Evolutionary conservation across 176 grass and related monocot genomes (phyloP), one percentile per base, ranked within the genome.

Genomic region (Typha latifolia): DNA sequence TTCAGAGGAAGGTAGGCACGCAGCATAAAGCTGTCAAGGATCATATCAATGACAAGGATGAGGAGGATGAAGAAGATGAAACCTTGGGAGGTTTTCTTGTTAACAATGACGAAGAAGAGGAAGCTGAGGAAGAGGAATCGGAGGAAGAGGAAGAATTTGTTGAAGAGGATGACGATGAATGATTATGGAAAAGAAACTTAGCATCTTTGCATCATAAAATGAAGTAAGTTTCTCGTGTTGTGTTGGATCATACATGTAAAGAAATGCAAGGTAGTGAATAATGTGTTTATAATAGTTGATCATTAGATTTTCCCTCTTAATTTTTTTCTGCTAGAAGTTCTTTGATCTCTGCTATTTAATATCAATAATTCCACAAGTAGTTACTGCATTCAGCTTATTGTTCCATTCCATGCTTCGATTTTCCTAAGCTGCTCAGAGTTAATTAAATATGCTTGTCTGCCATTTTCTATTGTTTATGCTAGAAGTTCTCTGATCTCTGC

Each of bases 71-170:
- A n/a, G 75, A 78, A 34, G 87, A 96, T 76, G 85, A 87, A 79
- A 97, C 88, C 23, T 81, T 89, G 4, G 85, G 83, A 55, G 93
- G 85, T n/a, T 97, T 97, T 73, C 80, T 97, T 57, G 83, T 84
- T 13, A 14, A 73, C 0, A 73, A 78, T 16, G 82, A 88, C 0
- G 82, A 81, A 15, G 84, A 80, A 48, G 50, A 57, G n/a, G 63
- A 55, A 59, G 73, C 23, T 10, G 34, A 62, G 29, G 73, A 73
- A 26, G 81, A 76, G 0, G 69, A 53, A 61, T 43, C 37, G 12
- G 34, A 62, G 29, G 73, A 73, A 26, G 81, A 76, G 1, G 69
- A 53, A 61, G 73, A 77, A 32, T 68, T 69, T 47, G 77, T 66
- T 11, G 69, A 80, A 22, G 69, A 80, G 27, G 69, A 80, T 11